These are phyloP conservation scores for Aspergillus alliaceus DNA, from an alignment of 2,329 filamentous ascomycete genomes.

Conservation along the genomic window DNA sequence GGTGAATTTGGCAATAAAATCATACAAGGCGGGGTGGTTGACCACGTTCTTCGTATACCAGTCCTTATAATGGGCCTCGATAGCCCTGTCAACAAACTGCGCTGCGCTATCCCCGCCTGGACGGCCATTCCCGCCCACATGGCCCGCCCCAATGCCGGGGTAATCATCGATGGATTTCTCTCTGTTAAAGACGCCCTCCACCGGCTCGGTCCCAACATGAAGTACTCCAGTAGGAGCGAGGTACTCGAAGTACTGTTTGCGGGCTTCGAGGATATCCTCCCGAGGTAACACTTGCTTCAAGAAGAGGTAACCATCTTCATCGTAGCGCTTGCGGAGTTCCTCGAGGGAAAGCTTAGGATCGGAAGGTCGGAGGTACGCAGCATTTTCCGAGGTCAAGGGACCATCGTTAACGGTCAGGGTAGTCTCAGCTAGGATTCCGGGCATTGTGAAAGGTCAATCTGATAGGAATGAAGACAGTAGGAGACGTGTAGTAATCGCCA, in stretches of 20 bases:
- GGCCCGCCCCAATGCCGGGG: slow-evolving; percentile 57
- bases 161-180: slow-evolving; percentile 45
- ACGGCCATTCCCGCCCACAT: slow-evolving; percentile 44
- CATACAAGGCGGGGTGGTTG: slow-evolving; percentile 51
- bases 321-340: slow-evolving; percentile 49
- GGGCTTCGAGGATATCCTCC: slow-evolving; percentile 52
- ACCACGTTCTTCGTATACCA: slow-evolving; percentile 58
- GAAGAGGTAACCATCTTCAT: slow-evolving; percentile 56
- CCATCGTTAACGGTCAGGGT: slow-evolving; percentile 45
- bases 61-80: slow-evolving; percentile 54
- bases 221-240: slow-evolving; percentile 58
- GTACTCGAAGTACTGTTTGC: slow-evolving; percentile 55
- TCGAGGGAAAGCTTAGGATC: slow-evolving; percentile 47
- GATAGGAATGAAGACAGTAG: neutral
- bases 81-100: slow-evolving; percentile 51
- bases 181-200: slow-evolving; percentile 56
- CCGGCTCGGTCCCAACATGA: slow-evolving; percentile 51
- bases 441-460: slow-evolving; percentile 5
- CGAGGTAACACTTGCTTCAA: slow-evolving; percentile 56
- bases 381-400: slow-evolving; percentile 46
- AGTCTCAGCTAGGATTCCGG: slow-evolving; percentile 12
- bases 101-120: slow-evolving; percentile 47
- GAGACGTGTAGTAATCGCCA: neutral
- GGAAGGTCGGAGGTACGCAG: slow-evolving; percentile 45
- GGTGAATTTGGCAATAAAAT: slow-evolving; percentile 53